Evolutionary conservation across 805 yeast genomes (phyloP), one percentile per base, ranked within the genome.

Genomic region (Yarrowia sp.): DNA sequence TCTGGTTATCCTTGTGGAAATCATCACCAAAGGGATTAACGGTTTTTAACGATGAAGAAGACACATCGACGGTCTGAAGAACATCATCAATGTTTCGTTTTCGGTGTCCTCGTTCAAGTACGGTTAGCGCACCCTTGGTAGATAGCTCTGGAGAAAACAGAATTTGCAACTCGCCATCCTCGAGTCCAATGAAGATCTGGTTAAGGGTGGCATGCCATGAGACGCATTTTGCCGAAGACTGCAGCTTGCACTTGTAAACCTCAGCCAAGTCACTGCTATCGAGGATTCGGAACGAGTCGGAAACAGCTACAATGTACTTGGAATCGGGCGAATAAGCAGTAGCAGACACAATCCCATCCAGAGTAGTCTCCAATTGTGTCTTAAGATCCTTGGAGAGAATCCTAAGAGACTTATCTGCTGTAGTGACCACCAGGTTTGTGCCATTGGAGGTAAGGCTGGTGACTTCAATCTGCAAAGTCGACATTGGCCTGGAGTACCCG

Each of bases 31-130:
- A 68, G 38, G 75, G 78, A 20, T 70, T 69, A 13, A 73, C 72
- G 8, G 66, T 61, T 17, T 61, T 19, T 8, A 61, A 55, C 2
- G 66, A 61, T 19, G 66, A 12, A 19, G 66, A 61, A 1, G 74
- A 71, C 6, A 77, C 68, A 38, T 70, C 69, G 8, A 72, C 72
- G 1, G 74, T 70, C n/a, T 53, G 67, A 40, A 74, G 39, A 10
- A 69, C 47, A 61, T 76, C 79, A 52, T 77, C 79, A 19, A 77
- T 69, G 60, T 77, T 77, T n/a, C 76, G 69, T 12, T 63, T 68
- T 52, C 70, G 74, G 12, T 75, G 74, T 2, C 74, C 70, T 49
- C 72, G 71, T 34, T 71, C 74, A 17, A 74, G 55, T 8, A 75
- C 73, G 8, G 67, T n/a, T 47, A 65, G 69, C 6, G 76, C 77